Conservation (phyloP, 805 yeast genomes). For the Zygosaccharomyces bailii region DNA sequence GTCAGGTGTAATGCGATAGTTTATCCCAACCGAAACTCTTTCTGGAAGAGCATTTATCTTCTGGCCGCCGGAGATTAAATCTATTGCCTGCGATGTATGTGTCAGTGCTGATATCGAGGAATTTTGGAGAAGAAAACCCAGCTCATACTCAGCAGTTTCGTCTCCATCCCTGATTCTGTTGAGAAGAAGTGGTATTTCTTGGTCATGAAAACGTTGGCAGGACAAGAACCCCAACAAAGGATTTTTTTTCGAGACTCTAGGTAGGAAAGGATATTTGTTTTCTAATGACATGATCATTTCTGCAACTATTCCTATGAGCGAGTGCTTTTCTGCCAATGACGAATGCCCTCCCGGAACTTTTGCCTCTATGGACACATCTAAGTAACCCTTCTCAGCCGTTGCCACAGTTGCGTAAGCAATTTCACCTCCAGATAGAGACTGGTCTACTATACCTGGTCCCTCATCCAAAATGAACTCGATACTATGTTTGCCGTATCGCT, state of each 20-base stretch:
- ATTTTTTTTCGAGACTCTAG: constrained; percentile 3
- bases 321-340: constrained; percentile 8
- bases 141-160: constrained; percentile 6
- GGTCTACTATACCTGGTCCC: constrained; percentile 7
- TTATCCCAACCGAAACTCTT: constrained; percentile 5
- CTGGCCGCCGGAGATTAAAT: constrained; percentile 7
- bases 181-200: neutral
- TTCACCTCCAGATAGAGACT: neutral
- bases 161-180: constrained; percentile 6
- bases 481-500: constrained; percentile 3
- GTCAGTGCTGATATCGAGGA: constrained; percentile 4
- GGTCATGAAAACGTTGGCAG: constrained; percentile 2
- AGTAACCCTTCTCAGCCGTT: constrained; percentile 9
- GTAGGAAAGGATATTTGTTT: constrained; percentile 3
- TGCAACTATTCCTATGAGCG: constrained; percentile 7
- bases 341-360: constrained; percentile 8
- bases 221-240: constrained; percentile 1
- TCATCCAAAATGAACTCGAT: constrained; percentile 8
- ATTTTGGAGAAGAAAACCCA: constrained; percentile 6
- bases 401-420: constrained; percentile 8
- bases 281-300: constrained; percentile 8
- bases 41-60: constrained; percentile 10
- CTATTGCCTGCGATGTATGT: constrained; percentile 9
- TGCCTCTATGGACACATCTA: constrained; percentile 6
- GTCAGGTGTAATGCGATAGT: constrained; percentile 7